phyloP scores from a whole-genome alignment of 495 filamentous ascomycete species.

The Apodospora peruviana region DNA sequence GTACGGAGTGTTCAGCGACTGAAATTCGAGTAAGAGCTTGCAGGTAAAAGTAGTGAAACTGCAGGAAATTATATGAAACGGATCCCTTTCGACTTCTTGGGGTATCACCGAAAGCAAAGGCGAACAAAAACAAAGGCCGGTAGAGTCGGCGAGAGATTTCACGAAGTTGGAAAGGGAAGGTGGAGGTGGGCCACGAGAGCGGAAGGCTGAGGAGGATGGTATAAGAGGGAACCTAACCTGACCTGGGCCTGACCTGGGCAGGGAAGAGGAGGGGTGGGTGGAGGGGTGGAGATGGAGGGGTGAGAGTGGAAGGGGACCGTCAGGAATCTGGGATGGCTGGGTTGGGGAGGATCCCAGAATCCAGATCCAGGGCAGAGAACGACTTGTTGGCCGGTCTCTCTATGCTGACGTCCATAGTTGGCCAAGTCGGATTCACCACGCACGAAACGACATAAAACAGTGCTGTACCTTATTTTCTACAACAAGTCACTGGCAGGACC shows the following conservation, averaged over 20 bases:
- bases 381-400: no score
- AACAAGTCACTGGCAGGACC: background rate
- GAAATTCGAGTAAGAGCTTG: no score
- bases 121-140: background rate
- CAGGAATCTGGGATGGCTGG: no score
- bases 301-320: background rate
- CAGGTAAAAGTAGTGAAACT: no score
- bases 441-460: no score
- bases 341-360: no score
- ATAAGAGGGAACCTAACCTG: slow-evolving; percentile 1
- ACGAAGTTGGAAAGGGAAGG: background rate
- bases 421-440: no score
- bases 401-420: no score
- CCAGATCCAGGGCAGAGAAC: no score
- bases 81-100: no score
- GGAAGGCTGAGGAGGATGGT: slow-evolving; percentile 1
- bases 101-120: slow-evolving; percentile 5
- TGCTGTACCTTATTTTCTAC: no score
- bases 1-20: background rate
- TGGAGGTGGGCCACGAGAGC: background rate
- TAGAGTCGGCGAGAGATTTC: background rate
- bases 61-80: no score
- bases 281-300: background rate
- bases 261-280: background rate
- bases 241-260: background rate